Conservation (phyloP, 441 rosid genomes). For the Erodium moschatum region DNA sequence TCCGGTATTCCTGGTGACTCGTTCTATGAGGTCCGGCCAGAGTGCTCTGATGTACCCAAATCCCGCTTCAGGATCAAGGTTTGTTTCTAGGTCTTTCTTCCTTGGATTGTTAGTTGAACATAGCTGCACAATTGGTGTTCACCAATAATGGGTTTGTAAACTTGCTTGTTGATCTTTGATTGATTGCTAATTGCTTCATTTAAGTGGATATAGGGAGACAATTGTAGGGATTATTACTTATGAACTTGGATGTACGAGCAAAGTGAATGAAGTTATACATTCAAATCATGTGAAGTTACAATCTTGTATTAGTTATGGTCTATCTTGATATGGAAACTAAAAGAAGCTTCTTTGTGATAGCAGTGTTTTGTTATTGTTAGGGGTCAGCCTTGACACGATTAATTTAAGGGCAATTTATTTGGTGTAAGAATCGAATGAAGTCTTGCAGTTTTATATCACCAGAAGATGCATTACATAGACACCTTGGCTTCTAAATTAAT, state of each 20-base stretch:
- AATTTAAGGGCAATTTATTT: too few species aligned
- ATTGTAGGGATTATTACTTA: not conserved
- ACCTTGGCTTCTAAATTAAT: too few species aligned
- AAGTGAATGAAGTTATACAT: not conserved
- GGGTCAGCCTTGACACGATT: not conserved
- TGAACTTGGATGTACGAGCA: not conserved
- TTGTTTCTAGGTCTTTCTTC: not conserved
- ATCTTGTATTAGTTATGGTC: not conserved
- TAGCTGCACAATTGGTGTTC: not conserved
- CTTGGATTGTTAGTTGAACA: too few species aligned
- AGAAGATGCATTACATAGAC: not conserved
- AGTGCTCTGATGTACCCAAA: not conserved
- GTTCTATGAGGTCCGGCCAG: constrained; percentile 6
- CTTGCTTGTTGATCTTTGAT: not conserved
- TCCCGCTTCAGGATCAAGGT: constrained; percentile 3
- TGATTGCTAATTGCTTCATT: not conserved
- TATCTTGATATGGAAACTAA: not conserved
- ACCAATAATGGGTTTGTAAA: not conserved
- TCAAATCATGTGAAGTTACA: not conserved
- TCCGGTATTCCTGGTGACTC: not conserved
- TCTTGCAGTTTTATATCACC: not conserved
- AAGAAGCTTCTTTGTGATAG: not conserved
- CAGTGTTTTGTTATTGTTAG: not conserved
- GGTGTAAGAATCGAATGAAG: not conserved
- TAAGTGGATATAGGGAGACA: not conserved